Conservation (phyloP, 176 grass and related monocot genomes). For the Hordeum marinum region DNA sequence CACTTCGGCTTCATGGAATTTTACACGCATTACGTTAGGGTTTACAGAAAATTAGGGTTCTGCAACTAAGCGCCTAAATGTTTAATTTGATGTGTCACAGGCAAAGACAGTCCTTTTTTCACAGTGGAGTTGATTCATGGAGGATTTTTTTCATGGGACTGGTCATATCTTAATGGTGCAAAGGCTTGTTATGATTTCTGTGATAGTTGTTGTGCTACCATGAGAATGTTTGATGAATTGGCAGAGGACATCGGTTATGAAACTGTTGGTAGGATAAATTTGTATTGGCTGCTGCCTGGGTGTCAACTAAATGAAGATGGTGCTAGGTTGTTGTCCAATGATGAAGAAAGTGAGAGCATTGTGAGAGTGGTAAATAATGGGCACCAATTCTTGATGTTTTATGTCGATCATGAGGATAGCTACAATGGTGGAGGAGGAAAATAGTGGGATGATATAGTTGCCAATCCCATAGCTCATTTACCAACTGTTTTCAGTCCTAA, state of each 20-base stretch:
- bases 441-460: not conserved
- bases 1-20: too few relatives aligned
- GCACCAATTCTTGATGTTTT: not conserved
- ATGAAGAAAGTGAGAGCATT: not conserved
- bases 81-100: too few relatives aligned
- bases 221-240: not conserved
- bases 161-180: not conserved
- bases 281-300: not conserved
- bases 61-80: too few relatives aligned
- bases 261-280: not conserved
- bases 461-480: not conserved
- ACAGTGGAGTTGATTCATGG: too few relatives aligned
- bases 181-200: not conserved
- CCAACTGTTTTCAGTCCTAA: not conserved
- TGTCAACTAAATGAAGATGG: not conserved
- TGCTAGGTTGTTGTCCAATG: not conserved
- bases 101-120: too few relatives aligned
- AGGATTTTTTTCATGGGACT: too few relatives aligned
- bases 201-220: not conserved
- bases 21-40: too few relatives aligned
- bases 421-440: not conserved
- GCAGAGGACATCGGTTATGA: not conserved
- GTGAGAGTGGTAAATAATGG: not conserved
- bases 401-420: not conserved
- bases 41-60: too few relatives aligned